Conservation (phyloP, 768 basidiomycete genomes). For the Tulasnella sp. region DNA sequence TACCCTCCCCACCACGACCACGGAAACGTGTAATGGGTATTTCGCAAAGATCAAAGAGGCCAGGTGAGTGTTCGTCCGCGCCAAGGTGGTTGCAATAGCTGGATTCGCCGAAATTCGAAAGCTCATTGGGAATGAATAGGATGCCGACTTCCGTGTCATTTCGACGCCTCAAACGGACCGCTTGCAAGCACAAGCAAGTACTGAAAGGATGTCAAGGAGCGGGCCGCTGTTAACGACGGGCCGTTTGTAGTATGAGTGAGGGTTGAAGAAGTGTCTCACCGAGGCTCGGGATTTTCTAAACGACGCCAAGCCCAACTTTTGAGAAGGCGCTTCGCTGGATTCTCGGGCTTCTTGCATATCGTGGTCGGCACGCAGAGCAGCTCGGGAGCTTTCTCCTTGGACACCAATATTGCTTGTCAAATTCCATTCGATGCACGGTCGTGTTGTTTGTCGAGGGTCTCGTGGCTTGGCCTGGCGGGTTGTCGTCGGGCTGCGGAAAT, state of each 20-base stretch:
- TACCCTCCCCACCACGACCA: background rate
- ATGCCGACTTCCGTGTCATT: background rate
- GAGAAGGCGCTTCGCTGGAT: background rate
- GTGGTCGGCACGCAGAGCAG: background rate
- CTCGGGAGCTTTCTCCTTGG: background rate
- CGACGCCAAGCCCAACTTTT: background rate
- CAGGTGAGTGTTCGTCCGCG: background rate
- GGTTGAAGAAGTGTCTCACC: background rate
- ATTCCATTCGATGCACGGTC: background rate
- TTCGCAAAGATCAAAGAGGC: background rate
- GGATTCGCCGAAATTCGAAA: constrained; percentile 1
- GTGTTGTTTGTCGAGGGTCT: background rate
- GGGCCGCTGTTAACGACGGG: background rate
- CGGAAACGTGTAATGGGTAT: background rate
- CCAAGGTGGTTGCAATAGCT: background rate
- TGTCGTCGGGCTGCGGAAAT: background rate
- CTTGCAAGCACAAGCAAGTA: background rate
- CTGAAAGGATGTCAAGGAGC: background rate
- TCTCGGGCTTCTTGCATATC: background rate
- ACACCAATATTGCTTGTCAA: background rate
- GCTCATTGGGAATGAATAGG: background rate
- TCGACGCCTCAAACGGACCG: background rate
- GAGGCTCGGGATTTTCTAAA: background rate
- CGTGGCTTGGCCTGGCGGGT: background rate
- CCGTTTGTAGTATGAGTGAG: background rate